Base-by-base conservation (phyloP, 1,284 basidiomycete genomes). In the Inonotus hispidus region DNA sequence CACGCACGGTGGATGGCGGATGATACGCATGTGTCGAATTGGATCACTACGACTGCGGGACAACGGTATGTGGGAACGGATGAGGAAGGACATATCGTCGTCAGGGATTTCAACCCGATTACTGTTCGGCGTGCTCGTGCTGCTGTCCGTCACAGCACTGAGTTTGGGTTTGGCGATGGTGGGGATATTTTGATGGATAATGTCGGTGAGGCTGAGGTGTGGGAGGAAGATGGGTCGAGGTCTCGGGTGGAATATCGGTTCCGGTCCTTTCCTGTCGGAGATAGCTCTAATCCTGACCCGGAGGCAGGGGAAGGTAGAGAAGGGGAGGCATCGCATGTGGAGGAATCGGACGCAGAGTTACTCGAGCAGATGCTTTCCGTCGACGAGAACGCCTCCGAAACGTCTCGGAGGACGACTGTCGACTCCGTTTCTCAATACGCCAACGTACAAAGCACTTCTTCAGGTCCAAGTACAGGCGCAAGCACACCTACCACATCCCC, bases 41-140 rank as follows among this genome's bases (percentile, higher is more conserved):
- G 79, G 79, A 80, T 82, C 55, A 82, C 80, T 47, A 79, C 75
- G 4, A 76, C 78, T 2, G 71, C 72, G 19, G 81, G 81, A 3
- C 77, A 79, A 68, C 71, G 81, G 13, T 74, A 74, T 50, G 76
- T 75, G 32, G 63, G 72, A 35, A 68, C 62, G 55, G 59, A 66
- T 14, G 57, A 39, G 1, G 61, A 58, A 7, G 65, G 63, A 16
- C 63, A 50, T 21, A 66, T 77, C 45, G 67, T 71, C 7, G 68
- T 78, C 29, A 67, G 75, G 50, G 79, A 80, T 65, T 82, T 80
- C 65, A 78, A 78, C 63, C 68, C 67, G 45, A 62, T 68, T 56
- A 69, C 68, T 4, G 70, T 79, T 6, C 62, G 63, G 58, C 65
- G 68, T 19, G 66, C 56, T 38, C 53, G 52, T 10, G 37, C 41